phyloP scores from a whole-genome alignment of 2,329 filamentous ascomycete genomes.

The Colletotrichum musae region DNA sequence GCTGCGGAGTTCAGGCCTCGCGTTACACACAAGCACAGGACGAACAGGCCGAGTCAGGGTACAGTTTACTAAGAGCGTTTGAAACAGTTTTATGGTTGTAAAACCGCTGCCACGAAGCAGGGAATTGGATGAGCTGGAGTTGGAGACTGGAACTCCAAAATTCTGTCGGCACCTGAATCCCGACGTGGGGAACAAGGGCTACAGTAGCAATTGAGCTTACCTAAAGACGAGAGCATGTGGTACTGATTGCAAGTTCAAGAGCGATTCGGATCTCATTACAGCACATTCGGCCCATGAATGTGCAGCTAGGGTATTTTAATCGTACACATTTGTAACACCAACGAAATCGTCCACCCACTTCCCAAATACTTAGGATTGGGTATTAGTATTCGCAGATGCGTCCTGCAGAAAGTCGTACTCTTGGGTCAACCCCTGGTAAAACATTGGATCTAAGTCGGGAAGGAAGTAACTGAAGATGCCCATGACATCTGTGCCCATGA shows the following conservation, averaged over 20 bases:
- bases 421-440: conserved; percentile 30
- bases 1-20: conserved; percentile 8
- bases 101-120: background rate
- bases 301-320: too few relatives aligned
- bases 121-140: too few relatives aligned
- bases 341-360: background rate
- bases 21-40: background rate
- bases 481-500: conserved; percentile 46
- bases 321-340: too few relatives aligned
- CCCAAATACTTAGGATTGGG: background rate
- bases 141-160: too few relatives aligned
- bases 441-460: conserved; percentile 45
- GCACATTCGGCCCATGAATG: too few relatives aligned
- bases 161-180: too few relatives aligned
- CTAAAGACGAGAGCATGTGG: too few relatives aligned
- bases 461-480: conserved; percentile 46
- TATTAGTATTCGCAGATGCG: background rate
- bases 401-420: conserved; percentile 34
- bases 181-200: too few relatives aligned
- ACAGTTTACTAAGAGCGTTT: background rate
- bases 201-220: too few relatives aligned
- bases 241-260: too few relatives aligned
- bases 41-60: background rate
- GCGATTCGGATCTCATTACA: too few relatives aligned
- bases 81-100: background rate